These are phyloP conservation scores for Ballota nigra DNA, from an alignment of 257 asterid genomes.

Conservation along the genomic window DNA sequence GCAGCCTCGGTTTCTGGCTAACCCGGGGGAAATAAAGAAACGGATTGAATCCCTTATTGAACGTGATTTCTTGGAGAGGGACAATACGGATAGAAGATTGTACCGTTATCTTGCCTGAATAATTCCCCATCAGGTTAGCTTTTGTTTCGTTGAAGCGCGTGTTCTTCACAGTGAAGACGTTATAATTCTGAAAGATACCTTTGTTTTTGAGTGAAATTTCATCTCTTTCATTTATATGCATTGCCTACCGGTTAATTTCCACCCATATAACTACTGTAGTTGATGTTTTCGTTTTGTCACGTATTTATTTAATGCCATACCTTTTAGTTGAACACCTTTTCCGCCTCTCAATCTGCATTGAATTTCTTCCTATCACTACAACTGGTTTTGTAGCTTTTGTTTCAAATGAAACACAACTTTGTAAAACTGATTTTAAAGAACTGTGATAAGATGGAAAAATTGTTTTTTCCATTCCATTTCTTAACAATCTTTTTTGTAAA, in stretches of 20 bases:
- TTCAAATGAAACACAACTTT: not conserved
- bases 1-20: conserved; percentile 81
- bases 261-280: not conserved
- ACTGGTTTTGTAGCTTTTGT: not conserved
- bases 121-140: conserved; percentile 10
- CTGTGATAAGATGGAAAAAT: not conserved
- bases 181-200: conserved; percentile 24
- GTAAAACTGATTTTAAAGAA: too few relatives aligned
- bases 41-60: conserved; percentile 81
- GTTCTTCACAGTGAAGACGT: conserved; percentile 9
- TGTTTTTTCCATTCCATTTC: not conserved
- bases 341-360: not conserved
- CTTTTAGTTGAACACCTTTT: too few relatives aligned
- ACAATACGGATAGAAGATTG: conserved; percentile 55
- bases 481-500: not conserved
- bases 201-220: conserved; percentile 14
- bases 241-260: not conserved
- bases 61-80: conserved; percentile 88
- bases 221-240: not conserved
- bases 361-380: not conserved
- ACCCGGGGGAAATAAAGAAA: conserved; percentile 81
- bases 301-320: not conserved
- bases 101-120: conserved; percentile 69
- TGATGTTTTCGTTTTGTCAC: not conserved
- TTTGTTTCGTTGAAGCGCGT: conserved; percentile 14